Percentiles rank a stretch among this genome's conserved stretches.
Evolutionary conservation across 768 basidiomycete genomes (phyloP).

Genomic region (Podaxis sp.): DNA sequence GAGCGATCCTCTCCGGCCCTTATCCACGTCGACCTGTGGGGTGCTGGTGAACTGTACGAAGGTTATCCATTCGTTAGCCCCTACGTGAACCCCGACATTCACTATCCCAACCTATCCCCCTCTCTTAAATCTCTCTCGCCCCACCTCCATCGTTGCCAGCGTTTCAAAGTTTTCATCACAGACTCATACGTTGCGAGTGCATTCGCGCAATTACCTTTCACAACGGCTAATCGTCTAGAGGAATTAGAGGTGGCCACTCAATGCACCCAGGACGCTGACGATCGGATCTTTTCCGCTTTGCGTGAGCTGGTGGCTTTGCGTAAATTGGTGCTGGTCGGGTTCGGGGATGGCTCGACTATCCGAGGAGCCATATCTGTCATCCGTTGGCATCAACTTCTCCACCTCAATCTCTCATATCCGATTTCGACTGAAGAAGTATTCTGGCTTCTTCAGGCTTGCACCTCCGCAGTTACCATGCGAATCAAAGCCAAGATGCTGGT

Average conservation of each 20-base stretch:
- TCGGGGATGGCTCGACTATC: not conserved
- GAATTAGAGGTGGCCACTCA: conserved; percentile 1
- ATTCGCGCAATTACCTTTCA: not conserved
- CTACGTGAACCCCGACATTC: not conserved
- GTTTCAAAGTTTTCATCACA: not conserved
- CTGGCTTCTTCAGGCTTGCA: conserved; percentile 5
- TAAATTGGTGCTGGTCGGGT: not conserved
- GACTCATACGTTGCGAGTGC: not conserved
- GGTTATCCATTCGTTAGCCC: not conserved
- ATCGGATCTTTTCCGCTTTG: not conserved
- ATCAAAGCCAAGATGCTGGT: not conserved
- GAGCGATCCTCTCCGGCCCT: not conserved
- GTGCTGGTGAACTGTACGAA: not conserved
- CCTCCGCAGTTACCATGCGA: not conserved
- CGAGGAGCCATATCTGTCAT: not conserved
- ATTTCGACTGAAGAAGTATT: conserved; percentile 6
- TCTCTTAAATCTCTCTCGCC: not conserved
- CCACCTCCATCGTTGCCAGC: conserved; percentile 3
- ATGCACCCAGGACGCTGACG: not conserved
- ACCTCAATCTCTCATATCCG: conserved; percentile 6
- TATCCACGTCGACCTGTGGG: not conserved
- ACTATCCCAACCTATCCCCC: not conserved
- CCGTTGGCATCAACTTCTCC: conserved; percentile 3
- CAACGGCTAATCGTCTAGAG: not conserved
- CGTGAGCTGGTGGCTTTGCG: conserved; percentile 4